Conservation (phyloP, 495 filamentous ascomycete genomes). For the Astrothelium subdiscretum region DNA sequence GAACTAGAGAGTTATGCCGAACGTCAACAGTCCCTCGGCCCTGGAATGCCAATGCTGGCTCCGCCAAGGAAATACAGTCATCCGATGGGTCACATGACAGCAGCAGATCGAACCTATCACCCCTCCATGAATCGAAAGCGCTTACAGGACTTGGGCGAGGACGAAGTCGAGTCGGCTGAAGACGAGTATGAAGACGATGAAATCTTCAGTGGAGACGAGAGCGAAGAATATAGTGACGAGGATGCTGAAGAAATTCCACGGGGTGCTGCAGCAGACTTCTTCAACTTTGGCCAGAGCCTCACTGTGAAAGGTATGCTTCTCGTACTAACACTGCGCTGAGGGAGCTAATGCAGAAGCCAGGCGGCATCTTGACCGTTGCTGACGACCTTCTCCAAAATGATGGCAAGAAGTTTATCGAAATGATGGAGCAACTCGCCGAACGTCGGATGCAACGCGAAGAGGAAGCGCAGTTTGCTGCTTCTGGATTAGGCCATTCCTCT, state of each 20-base stretch:
- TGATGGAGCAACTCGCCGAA: slow-evolving; percentile 99
- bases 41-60: slow-evolving; percentile 52
- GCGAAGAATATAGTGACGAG: slow-evolving; percentile 39
- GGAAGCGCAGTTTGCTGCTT: slow-evolving; percentile 62
- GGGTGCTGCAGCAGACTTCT: slow-evolving; percentile 60
- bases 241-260: slow-evolving; percentile 44
- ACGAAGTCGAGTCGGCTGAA: neutral
- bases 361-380: slow-evolving; percentile 95
- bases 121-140: slow-evolving; percentile 31
- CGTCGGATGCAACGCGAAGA: slow-evolving; percentile 93
- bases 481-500: slow-evolving; percentile 43
- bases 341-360: slow-evolving; percentile 43
- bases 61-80: slow-evolving; percentile 47
- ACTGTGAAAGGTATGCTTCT: slow-evolving; percentile 78
- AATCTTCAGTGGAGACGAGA: slow-evolving; percentile 46
- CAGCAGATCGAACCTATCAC: slow-evolving; percentile 30
- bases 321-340: slow-evolving; percentile 12
- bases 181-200: slow-evolving; percentile 44
- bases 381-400: slow-evolving; percentile 98
- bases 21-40: slow-evolving; percentile 57
- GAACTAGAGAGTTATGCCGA: slow-evolving; percentile 96
- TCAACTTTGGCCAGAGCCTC: slow-evolving; percentile 93
- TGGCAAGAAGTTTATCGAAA: slow-evolving; percentile 99
- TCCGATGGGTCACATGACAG: slow-evolving; percentile 36
- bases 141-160: neutral